These are phyloP conservation scores for Xylaria scruposa DNA, from an alignment of 495 filamentous ascomycete species.

Conservation along the genomic window DNA sequence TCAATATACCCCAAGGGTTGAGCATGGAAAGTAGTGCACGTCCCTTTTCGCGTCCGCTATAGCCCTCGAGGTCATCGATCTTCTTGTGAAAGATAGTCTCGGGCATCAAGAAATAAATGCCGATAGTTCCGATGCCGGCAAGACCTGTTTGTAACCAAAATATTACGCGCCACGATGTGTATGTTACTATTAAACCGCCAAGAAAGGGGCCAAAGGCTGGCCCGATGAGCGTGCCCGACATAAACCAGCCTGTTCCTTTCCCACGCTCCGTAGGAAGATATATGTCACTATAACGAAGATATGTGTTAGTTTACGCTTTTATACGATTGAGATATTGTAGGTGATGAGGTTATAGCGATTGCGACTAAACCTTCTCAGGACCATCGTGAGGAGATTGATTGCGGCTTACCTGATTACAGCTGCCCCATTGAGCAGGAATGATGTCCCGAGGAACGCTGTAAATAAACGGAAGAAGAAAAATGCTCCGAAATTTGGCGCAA, in stretches of 20 bases:
- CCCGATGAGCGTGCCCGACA: constrained; percentile 72
- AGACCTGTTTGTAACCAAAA: constrained; percentile 77
- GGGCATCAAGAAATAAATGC: constrained; percentile 69
- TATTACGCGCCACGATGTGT: constrained; percentile 69
- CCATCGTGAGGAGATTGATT: neutral
- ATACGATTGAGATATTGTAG: neutral
- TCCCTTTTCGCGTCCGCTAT: constrained; percentile 53
- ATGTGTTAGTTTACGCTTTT: constrained; percentile 14
- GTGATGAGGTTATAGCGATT: neutral
- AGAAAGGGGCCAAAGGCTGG: constrained; percentile 74
- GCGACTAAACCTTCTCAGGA: neutral
- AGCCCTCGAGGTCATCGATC: constrained; percentile 60
- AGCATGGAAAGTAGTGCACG: constrained; percentile 63
- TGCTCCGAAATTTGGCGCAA: constrained; percentile 68
- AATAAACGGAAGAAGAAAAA: constrained; percentile 75
- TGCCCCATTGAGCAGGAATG: constrained; percentile 69
- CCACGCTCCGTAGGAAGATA: constrained; percentile 70
- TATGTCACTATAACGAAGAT: constrained; percentile 55
- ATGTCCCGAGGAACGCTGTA: constrained; percentile 74
- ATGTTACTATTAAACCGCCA: constrained; percentile 73
- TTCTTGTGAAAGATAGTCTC: constrained; percentile 71
- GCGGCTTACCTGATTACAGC: constrained; percentile 59
- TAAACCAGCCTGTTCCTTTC: constrained; percentile 72
- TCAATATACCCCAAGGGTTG: constrained; percentile 66
- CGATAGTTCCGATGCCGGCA: constrained; percentile 60